Evolutionary conservation across 2,329 filamentous ascomycete species (phyloP).

Genomic region (Aureobasidium sp.): DNA sequence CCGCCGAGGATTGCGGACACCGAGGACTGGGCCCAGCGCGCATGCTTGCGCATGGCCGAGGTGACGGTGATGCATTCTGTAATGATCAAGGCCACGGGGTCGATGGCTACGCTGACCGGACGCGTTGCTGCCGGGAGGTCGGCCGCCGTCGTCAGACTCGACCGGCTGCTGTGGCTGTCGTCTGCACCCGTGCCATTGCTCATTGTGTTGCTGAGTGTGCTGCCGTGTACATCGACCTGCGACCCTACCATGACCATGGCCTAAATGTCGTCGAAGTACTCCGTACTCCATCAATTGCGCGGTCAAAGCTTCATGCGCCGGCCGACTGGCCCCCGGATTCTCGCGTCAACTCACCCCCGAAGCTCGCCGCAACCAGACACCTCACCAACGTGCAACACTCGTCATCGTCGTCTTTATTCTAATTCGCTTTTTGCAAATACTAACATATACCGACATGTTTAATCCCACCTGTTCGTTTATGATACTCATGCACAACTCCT

Average conservation of each 20-base stretch:
- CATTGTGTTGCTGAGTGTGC: background rate
- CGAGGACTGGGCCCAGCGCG: conserved; percentile 90
- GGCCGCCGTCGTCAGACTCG: background rate
- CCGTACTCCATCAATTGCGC: background rate
- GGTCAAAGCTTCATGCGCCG: conserved; percentile 5
- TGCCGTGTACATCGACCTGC: background rate
- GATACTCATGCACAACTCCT: background rate
- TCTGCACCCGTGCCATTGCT: conserved; percentile 9
- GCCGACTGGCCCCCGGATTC: background rate
- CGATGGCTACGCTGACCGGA: conserved; percentile 29
- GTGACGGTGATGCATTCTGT: conserved; percentile 99
- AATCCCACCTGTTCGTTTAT: background rate
- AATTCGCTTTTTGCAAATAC: background rate
- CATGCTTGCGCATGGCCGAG: conserved; percentile 95
- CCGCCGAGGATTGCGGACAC: conserved; percentile 92
- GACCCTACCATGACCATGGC: background rate
- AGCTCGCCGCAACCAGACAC: background rate
- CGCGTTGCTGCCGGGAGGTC: conserved; percentile 6
- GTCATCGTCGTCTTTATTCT: background rate
- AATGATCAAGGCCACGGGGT: conserved; percentile 61
- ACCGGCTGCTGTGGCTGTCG: background rate
- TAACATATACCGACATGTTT: conserved; percentile 9
- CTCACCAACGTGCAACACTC: background rate
- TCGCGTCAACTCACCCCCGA: background rate
- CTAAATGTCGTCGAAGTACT: background rate